Evolutionary conservation across 495 filamentous ascomycete genomes (phyloP).

Genomic region (Talaromyces thailandensis): DNA sequence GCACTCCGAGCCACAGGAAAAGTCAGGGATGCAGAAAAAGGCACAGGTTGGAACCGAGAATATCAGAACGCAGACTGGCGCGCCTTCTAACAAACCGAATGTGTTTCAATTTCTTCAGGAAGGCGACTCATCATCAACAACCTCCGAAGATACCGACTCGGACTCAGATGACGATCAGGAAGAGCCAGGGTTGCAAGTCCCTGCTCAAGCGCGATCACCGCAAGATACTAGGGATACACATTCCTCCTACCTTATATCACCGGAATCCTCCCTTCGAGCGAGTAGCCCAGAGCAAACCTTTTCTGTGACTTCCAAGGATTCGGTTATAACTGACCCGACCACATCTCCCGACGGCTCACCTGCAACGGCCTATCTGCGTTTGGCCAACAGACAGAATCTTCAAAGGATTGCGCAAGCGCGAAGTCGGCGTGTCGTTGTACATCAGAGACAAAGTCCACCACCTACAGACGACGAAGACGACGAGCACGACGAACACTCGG

Average conservation of each 20-base stretch:
- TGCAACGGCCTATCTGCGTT: slow-evolving; percentile 16
- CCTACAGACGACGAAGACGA: slow-evolving; percentile 10
- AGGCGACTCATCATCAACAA: slow-evolving; percentile 13
- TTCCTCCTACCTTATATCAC: slow-evolving; percentile 10
- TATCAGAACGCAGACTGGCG: background rate
- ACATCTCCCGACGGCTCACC: slow-evolving; percentile 17
- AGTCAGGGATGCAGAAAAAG: background rate
- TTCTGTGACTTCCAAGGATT: slow-evolving; percentile 17
- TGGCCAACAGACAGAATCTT: slow-evolving; percentile 15
- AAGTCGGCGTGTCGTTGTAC: slow-evolving; percentile 12
- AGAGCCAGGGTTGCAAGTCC: slow-evolving; percentile 9
- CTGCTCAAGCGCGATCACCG: slow-evolving; percentile 8
- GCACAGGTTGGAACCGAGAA: background rate
- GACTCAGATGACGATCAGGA: slow-evolving; percentile 8
- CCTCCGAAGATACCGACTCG: slow-evolving; percentile 12
- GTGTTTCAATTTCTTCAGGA: slow-evolving; percentile 36
- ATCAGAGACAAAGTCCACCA: slow-evolving; percentile 9
- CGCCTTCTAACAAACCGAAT: slow-evolving; percentile 17
- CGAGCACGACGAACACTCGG: slow-evolving; percentile 10
- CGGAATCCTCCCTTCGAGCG: slow-evolving; percentile 9
- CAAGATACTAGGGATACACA: background rate
- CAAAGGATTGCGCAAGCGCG: slow-evolving; percentile 11
- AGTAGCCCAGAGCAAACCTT: slow-evolving; percentile 14
- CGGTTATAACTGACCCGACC: slow-evolving; percentile 12
- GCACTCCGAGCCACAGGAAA: background rate